A percentile compares a stretch with the other conserved stretches of the same genome.
Evolutionary conservation across 768 basidiomycete genomes (phyloP).

Genomic region (Lentinula detonsa): DNA sequence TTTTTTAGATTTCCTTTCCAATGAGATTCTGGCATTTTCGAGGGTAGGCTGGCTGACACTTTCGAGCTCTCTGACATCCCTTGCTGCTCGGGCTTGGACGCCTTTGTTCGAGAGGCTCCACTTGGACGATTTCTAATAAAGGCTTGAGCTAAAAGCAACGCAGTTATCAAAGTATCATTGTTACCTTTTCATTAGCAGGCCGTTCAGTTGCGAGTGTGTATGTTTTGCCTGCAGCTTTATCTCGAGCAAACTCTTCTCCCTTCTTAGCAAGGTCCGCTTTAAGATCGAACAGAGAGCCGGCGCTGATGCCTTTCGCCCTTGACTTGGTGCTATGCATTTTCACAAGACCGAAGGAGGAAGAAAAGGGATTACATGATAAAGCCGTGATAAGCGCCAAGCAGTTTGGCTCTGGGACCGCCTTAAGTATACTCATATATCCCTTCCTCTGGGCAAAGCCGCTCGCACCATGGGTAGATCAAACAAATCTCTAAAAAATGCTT

Average conservation of each 20-base stretch:
- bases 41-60: conserved; percentile 59
- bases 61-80: conserved; percentile 66
- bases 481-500: conserved; percentile 61
- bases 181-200: conserved; percentile 55
- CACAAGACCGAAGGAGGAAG: not conserved
- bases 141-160: not conserved
- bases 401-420: too few relatives aligned
- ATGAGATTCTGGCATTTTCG: conserved; percentile 62
- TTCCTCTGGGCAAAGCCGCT: not conserved
- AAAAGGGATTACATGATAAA: too few relatives aligned
- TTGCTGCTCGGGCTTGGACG: conserved; percentile 52
- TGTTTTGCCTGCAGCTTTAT: conserved; percentile 53
- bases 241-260: conserved; percentile 51
- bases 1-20: conserved; percentile 75
- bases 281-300: conserved; percentile 77
- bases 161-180: not conserved
- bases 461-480: conserved; percentile 34
- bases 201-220: conserved; percentile 54
- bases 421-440: too few relatives aligned
- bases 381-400: not conserved
- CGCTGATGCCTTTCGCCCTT: conserved; percentile 64
- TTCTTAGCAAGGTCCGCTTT: conserved; percentile 66
- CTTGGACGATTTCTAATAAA: conserved; percentile 60
- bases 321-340: conserved; percentile 44
- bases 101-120: conserved; percentile 79